Evolutionary conservation across 805 yeast genomes (phyloP).

Genomic region (Metschnikowia koreensis): DNA sequence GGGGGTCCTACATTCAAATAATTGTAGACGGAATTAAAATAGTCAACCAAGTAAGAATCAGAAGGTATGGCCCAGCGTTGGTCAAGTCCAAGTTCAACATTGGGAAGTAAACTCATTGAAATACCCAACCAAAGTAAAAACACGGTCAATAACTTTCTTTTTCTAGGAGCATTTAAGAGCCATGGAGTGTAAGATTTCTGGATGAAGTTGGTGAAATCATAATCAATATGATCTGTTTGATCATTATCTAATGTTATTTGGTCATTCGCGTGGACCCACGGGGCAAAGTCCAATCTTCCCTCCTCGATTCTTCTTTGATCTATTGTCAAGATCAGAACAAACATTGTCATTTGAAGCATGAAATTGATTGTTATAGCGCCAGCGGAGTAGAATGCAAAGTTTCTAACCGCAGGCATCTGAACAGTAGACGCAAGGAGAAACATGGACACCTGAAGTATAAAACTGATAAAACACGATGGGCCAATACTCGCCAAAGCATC

Average conservation of each 20-base stretch:
- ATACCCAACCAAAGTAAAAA: slow-evolving; percentile 66
- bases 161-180: slow-evolving; percentile 48
- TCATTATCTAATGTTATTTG: slow-evolving; percentile 2
- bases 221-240: not conserved
- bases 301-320: slow-evolving; percentile 64
- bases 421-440: slow-evolving; percentile 78
- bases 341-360: slow-evolving; percentile 74
- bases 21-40: slow-evolving; percentile 71
- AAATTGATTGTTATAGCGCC: slow-evolving; percentile 80
- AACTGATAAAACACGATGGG: slow-evolving; percentile 79
- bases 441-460: slow-evolving; percentile 75
- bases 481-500: slow-evolving; percentile 72
- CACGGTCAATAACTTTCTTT: slow-evolving; percentile 47
- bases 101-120: slow-evolving; percentile 68
- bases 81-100: slow-evolving; percentile 75
- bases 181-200: slow-evolving; percentile 56
- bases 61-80: slow-evolving; percentile 85
- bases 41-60: slow-evolving; percentile 76
- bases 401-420: slow-evolving; percentile 93
- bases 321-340: slow-evolving; percentile 66
- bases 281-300: slow-evolving; percentile 58
- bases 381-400: slow-evolving; percentile 89
- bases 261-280: slow-evolving; percentile 44
- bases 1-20: slow-evolving; percentile 91
- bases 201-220: slow-evolving; percentile 36